Conservation (phyloP, 148 eudicot species). For the Suaeda aralocaspica region DNA sequence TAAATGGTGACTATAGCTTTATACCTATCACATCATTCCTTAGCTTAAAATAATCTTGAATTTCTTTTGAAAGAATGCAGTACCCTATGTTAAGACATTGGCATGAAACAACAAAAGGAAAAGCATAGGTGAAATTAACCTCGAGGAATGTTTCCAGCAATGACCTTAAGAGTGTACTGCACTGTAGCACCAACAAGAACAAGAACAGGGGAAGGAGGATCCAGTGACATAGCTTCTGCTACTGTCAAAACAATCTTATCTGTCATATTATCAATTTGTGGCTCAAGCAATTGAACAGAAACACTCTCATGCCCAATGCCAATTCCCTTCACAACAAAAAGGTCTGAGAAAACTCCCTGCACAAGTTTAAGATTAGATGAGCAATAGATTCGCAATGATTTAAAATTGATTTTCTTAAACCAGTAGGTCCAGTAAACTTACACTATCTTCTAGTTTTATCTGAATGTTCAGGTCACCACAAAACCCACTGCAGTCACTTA, state of each 20-base stretch:
- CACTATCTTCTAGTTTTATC: slow-evolving; percentile 70
- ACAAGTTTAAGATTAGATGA: slow-evolving; percentile 10
- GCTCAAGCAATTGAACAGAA: slow-evolving; percentile 72
- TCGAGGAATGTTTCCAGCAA: slow-evolving; percentile 72
- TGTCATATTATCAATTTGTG: slow-evolving; percentile 44
- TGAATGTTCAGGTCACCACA: slow-evolving; percentile 88
- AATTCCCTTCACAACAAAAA: slow-evolving; percentile 74
- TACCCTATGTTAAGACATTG: not conserved
- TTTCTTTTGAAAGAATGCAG: not conserved
- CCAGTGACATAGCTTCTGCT: slow-evolving; percentile 91
- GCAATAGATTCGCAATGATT: slow-evolving; percentile 2
- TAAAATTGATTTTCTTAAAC: slow-evolving; percentile 5
- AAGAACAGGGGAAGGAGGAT: slow-evolving; percentile 89
- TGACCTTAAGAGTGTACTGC: slow-evolving; percentile 63
- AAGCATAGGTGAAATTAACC: slow-evolving; percentile 30
- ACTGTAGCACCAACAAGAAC: slow-evolving; percentile 82
- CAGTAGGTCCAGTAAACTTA: slow-evolving; percentile 39
- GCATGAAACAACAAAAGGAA: not conserved
- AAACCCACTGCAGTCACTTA: slow-evolving; percentile 82
- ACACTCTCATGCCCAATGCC: slow-evolving; percentile 85
- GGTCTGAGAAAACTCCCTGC: slow-evolving; percentile 79
- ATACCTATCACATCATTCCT: too few relatives aligned
- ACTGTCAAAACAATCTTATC: slow-evolving; percentile 82
- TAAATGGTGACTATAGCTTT: too few relatives aligned
- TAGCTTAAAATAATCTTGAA: too few relatives aligned